These are phyloP conservation scores for Rhizophora apiculata DNA, from an alignment of 345 rosid species.

Conservation along the genomic window DNA sequence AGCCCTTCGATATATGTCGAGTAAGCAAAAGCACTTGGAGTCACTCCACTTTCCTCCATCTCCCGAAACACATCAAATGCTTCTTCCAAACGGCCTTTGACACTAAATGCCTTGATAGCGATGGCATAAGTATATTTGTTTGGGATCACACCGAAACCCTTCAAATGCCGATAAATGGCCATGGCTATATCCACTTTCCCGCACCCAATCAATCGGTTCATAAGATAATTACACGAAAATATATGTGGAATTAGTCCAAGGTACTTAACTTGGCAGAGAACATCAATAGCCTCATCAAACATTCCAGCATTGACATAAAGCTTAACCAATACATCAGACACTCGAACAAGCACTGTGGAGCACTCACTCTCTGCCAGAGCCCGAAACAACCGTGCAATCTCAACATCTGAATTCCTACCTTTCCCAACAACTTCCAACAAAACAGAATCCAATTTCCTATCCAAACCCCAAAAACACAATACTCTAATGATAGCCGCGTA, in stretches of 20 bases:
- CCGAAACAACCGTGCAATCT: conserved; percentile 41
- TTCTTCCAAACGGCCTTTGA: conserved; percentile 46
- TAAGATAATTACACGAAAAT: conserved; percentile 51
- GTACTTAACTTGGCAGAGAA: conserved; percentile 34
- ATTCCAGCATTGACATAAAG: conserved; percentile 38
- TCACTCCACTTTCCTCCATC: conserved; percentile 44
- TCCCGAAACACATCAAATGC: conserved; percentile 38
- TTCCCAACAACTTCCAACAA: conserved; percentile 42
- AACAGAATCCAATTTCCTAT: conserved; percentile 39
- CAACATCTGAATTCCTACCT: conserved; percentile 30
- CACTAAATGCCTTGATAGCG: conserved; percentile 61
- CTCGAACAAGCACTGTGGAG: conserved; percentile 20
- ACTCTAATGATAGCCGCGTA: conserved; percentile 45
- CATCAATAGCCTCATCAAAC: conserved; percentile 58
- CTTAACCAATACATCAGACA: conserved; percentile 53
- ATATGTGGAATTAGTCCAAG: conserved; percentile 37
- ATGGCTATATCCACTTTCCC: conserved; percentile 43
- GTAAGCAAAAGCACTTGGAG: conserved; percentile 43
- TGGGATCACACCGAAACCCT: conserved; percentile 41
- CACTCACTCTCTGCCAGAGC: conserved; percentile 27
- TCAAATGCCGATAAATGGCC: conserved; percentile 45
- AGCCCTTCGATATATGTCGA: conserved; percentile 62
- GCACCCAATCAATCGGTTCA: conserved; percentile 46
- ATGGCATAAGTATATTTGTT: conserved; percentile 55
- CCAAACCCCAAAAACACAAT: conserved; percentile 40